Conservation (phyloP, 1,284 basidiomycete species). For the Limonomyces culmigenus region DNA sequence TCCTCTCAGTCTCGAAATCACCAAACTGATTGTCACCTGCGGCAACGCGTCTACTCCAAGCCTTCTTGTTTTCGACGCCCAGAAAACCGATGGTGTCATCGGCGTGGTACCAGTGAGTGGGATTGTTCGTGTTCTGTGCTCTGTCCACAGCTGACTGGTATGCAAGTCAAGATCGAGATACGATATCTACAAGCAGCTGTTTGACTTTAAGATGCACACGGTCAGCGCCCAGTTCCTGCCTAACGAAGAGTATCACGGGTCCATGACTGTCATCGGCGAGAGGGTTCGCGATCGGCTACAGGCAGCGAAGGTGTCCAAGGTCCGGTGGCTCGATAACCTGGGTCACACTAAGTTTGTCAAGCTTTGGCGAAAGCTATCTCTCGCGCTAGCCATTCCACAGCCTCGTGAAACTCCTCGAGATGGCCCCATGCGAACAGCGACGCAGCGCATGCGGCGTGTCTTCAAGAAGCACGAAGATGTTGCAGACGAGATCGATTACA, state of each 20-base stretch:
- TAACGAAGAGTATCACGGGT: constrained; percentile 58
- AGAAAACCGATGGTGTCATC: constrained; percentile 56
- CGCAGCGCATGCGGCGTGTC: background rate
- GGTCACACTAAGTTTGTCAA: constrained; percentile 30
- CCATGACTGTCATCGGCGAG: constrained; percentile 50
- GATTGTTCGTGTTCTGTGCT: constrained; percentile 1
- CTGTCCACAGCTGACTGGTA: constrained; percentile 1
- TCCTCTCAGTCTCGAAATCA: constrained; percentile 61
- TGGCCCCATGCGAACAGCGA: background rate
- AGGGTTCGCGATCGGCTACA: background rate
- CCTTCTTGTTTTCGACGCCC: constrained; percentile 67
- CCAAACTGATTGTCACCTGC: constrained; percentile 61
- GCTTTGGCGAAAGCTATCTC: constrained; percentile 29
- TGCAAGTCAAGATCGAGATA: constrained; percentile 55
- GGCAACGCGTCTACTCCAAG: constrained; percentile 76
- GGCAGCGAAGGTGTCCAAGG: background rate
- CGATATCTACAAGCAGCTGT: constrained; percentile 68
- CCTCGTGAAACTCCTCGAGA: background rate
- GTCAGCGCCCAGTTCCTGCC: constrained; percentile 52
- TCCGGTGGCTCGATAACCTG: constrained; percentile 19
- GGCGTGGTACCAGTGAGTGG: constrained; percentile 51
- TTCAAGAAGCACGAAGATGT: constrained; percentile 27
- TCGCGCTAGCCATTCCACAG: background rate
- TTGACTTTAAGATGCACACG: constrained; percentile 54
- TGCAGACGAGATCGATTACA: constrained; percentile 26